Conservation (phyloP, 176 grass and related monocot genomes). For the Paspalum vaginatum region DNA sequence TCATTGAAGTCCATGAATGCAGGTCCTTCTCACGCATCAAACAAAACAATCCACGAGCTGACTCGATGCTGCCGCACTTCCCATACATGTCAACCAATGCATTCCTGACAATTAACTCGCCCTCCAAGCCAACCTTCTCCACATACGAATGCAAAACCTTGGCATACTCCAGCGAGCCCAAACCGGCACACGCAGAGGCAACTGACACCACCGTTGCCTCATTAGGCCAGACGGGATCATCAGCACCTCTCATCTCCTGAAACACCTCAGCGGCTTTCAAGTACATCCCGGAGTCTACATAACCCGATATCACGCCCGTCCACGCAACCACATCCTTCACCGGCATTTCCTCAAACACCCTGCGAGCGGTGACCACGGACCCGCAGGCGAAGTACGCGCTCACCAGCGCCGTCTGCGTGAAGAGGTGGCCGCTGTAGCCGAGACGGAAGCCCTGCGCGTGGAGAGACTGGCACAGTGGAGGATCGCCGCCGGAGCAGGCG, state of each 20-base stretch:
- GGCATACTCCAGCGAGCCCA: conserved; percentile 58
- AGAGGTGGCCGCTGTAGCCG: conserved; percentile 40
- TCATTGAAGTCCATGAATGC: conserved; percentile 68
- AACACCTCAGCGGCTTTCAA: conserved; percentile 37
- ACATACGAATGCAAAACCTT: conserved; percentile 52
- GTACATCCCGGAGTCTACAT: conserved; percentile 28
- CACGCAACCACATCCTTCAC: conserved; percentile 51
- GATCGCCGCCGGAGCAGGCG: conserved; percentile 37
- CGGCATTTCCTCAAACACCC: conserved; percentile 55
- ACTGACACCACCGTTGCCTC: conserved; percentile 47
- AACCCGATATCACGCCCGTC: conserved; percentile 51
- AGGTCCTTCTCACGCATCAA: conserved; percentile 59
- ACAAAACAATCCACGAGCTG: conserved; percentile 45
- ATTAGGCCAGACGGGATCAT: conserved; percentile 38
- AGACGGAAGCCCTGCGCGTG: conserved; percentile 39
- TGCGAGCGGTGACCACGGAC: background rate
- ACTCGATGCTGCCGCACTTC: conserved; percentile 61
- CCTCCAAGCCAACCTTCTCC: conserved; percentile 54
- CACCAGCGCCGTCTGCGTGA: conserved; percentile 52
- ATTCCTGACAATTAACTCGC: conserved; percentile 58
- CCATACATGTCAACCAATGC: conserved; percentile 60
- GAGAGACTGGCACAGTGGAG: conserved; percentile 21
- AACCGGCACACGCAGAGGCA: conserved; percentile 40
- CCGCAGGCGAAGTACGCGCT: conserved; percentile 24
- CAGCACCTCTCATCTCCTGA: conserved; percentile 41